Percentiles rank a stretch among this genome's conserved stretches.
phyloP scores from a whole-genome alignment of 306 rosid genomes.

The Lablab purpureus region DNA sequence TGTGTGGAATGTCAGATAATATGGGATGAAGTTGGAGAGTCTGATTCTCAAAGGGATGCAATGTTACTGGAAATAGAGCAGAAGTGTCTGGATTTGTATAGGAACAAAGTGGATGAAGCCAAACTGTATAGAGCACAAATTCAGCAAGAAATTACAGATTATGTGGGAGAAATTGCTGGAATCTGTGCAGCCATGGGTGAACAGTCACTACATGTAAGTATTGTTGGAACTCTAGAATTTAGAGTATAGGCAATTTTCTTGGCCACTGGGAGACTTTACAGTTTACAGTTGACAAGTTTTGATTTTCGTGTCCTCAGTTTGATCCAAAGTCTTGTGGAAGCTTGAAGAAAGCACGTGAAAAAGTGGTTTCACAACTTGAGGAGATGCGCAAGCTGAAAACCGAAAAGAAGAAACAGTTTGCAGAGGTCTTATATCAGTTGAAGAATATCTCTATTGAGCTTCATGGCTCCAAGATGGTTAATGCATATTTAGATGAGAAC shows the following conservation, averaged over 20 bases:
- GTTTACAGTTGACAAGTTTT: slow-evolving; percentile 34
- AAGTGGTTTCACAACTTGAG: slow-evolving; percentile 57
- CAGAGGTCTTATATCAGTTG: slow-evolving; percentile 59
- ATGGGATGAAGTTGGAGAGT: slow-evolving; percentile 88
- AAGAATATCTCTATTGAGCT: slow-evolving; percentile 63
- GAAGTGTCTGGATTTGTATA: slow-evolving; percentile 64
- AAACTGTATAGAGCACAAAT: slow-evolving; percentile 61
- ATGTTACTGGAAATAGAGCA: slow-evolving; percentile 71
- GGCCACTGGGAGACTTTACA: slow-evolving; percentile 18
- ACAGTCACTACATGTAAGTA: slow-evolving; percentile 56
- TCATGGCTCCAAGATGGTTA: slow-evolving; percentile 41
- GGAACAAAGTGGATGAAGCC: slow-evolving; percentile 65
- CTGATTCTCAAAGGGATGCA: slow-evolving; percentile 58
- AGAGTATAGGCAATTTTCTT: background rate
- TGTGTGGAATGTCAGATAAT: slow-evolving; percentile 57
- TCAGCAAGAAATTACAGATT: slow-evolving; percentile 60
- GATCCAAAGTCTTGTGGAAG: slow-evolving; percentile 52
- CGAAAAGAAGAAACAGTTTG: slow-evolving; percentile 64
- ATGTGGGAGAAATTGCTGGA: slow-evolving; percentile 60
- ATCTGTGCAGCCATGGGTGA: slow-evolving; percentile 68
- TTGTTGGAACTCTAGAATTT: slow-evolving; percentile 32
- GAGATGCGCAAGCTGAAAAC: slow-evolving; percentile 60
- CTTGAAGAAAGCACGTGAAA: slow-evolving; percentile 67
- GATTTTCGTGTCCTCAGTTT: slow-evolving; percentile 50
- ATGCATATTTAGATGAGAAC: slow-evolving; percentile 57